Percentiles rank a stretch among this genome's conserved stretches.
phyloP scores from a whole-genome alignment of 192 early-diverging fungal species.

The Podila clonocystis region DNA sequence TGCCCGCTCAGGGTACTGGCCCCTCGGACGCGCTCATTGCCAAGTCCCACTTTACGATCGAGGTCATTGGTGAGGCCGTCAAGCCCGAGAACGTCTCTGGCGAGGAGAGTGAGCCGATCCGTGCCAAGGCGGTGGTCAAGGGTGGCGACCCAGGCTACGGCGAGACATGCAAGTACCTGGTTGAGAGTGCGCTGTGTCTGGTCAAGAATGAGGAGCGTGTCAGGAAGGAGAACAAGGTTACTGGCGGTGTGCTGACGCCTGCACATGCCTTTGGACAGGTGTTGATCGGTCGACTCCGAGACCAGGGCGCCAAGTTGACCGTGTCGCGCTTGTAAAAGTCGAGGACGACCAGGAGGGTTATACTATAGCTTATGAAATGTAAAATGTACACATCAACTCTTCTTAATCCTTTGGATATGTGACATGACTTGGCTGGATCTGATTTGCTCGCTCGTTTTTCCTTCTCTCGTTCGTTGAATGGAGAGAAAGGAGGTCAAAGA shows the following conservation, averaged over 20 bases:
- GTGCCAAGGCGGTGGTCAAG: conserved; percentile 18
- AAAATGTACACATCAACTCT: too few species aligned
- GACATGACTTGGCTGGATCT: not conserved
- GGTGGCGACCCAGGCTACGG: conserved; percentile 84
- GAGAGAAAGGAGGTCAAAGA: too few species aligned
- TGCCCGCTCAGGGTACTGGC: conserved; percentile 78
- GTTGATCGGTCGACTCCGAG: conserved; percentile 70
- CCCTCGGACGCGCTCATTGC: conserved; percentile 67
- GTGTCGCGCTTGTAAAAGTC: conserved; percentile 22
- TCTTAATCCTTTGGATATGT: too few species aligned
- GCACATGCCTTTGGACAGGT: conserved; percentile 82
- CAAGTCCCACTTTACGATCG: conserved; percentile 59
- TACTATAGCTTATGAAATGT: too few species aligned
- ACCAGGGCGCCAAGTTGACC: conserved; percentile 59
- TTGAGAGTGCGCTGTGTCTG: conserved; percentile 81
- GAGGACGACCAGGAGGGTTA: too few species aligned
- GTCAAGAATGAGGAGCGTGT: conserved; percentile 64
- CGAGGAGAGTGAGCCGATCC: not conserved
- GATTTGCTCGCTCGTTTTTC: too few species aligned
- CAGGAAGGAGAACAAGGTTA: conserved; percentile 54
- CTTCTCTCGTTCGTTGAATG: too few species aligned
- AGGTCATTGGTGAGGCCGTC: conserved; percentile 55
- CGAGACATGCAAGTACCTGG: conserved; percentile 82
- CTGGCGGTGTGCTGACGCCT: conserved; percentile 84
- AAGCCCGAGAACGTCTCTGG: not conserved